phyloP scores from a whole-genome alignment of 75 land plant genomes.

The Gnetum montanum region DNA sequence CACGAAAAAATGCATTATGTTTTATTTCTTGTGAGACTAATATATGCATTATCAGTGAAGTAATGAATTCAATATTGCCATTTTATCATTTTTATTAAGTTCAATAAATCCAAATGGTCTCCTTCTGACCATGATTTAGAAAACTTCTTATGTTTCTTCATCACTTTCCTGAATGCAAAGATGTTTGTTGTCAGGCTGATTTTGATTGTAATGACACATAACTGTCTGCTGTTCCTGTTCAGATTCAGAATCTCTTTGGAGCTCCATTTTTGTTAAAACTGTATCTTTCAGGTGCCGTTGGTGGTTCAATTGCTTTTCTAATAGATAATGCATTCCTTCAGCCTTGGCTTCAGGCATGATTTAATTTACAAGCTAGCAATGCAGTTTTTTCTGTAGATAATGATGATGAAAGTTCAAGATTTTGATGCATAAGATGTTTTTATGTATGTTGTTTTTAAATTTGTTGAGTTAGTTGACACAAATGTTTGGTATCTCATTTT shows the following conservation, averaged over 20 bases:
- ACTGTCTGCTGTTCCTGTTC: conserved; percentile 9
- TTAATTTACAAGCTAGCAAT: conserved; percentile 1
- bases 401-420: too few relatives aligned
- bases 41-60: too few relatives aligned
- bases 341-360: conserved; percentile 26
- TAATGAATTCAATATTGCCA: too few relatives aligned
- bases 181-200: neutral
- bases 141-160: neutral
- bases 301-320: conserved; percentile 59
- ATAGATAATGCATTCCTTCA: conserved; percentile 28
- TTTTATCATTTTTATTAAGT: too few relatives aligned
- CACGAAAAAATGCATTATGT: too few relatives aligned
- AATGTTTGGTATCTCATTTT: neutral
- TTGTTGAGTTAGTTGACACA: too few relatives aligned
- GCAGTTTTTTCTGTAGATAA: too few relatives aligned
- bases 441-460: too few relatives aligned
- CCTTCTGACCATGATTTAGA: neutral
- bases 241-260: conserved; percentile 61
- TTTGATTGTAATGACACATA: neutral
- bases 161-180: neutral
- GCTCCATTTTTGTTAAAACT: conserved; percentile 56
- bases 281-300: conserved; percentile 74
- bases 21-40: too few relatives aligned
- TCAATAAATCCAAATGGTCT: too few relatives aligned
- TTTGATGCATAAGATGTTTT: too few relatives aligned